Evolutionary conservation across 2,329 filamentous ascomycete species (phyloP), one percentile per base, ranked within the genome.

Genomic region (Pseudogymnoascus sp.): DNA sequence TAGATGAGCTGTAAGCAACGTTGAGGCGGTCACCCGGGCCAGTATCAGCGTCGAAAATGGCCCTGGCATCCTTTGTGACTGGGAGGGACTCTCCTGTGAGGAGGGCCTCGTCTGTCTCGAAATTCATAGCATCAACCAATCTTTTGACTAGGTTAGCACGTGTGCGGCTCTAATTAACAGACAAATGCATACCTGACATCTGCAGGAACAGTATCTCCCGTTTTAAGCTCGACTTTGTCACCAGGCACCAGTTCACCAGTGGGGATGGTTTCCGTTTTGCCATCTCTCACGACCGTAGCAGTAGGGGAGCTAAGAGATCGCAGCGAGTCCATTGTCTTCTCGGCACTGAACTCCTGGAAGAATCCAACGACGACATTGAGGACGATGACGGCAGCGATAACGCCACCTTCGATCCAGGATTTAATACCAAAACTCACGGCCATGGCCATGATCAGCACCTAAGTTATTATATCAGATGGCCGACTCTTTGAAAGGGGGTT

Each of bases 21-120:
- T 87, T 86, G 57, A 83, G 75, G 14, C 83, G 78, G 68, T 87
- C 84, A 39, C 82, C 83, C 47, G 82, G 76, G 1, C 83, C 80
- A 18, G 82, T 80, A 9, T 82, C 79, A 2, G 71, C 69, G 4
- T 75, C 66, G 64, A 83, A 83, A 59, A 78, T 77, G 62, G 71
- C 73, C 30, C 77, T 74, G n/a, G 77, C 69, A 59, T 77, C 73
- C 73, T 86, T 82, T 68, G 73, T 75, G 4, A 85, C 79, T 30
- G 83, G 83, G 3, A 85, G 73, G 12, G 82, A 83, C 72, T 87
- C 84, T 41, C 83, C 83, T 12, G 83, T 87, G 20, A 87, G 75
- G 22, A 85, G 76, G 7, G 83, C 82, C 70, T 87, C 84, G 61
- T 86, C 82, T 15, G 81, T 80, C 62, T 81, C 80, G 57, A 82